Evolutionary conservation across 495 filamentous ascomycete genomes (phyloP).

Genomic region (Tuber microsphaerosporum): DNA sequence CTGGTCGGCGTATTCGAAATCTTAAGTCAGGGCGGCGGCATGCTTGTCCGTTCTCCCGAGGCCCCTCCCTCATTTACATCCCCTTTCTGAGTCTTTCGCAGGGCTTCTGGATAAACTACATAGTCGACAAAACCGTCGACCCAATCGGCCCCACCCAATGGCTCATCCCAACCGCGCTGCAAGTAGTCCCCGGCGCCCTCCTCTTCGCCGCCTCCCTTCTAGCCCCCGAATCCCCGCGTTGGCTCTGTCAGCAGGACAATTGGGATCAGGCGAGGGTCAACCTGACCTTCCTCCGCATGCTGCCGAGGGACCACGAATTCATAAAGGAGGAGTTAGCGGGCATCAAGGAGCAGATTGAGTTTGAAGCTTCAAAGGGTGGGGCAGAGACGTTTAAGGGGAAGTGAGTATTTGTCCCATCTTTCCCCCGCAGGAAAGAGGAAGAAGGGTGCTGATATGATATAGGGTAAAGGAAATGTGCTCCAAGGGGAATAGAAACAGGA

Average conservation of each 20-base stretch:
- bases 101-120: conserved; percentile 51
- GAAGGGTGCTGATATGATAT: not conserved
- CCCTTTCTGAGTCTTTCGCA: conserved; percentile 2
- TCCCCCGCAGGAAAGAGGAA: not conserved
- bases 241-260: conserved; percentile 51
- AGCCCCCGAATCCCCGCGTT: conserved; percentile 55
- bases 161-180: conserved; percentile 54
- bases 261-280: conserved; percentile 49
- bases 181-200: conserved; percentile 51
- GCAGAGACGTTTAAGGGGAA: conserved; percentile 21
- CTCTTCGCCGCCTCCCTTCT: conserved; percentile 49
- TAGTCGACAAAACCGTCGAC: conserved; percentile 46
- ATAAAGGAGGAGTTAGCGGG: conserved; percentile 40
- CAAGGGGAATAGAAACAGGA: conserved; percentile 37
- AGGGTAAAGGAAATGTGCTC: conserved; percentile 30
- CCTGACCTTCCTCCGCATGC: conserved; percentile 44
- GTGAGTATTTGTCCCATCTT: not conserved
- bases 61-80: conserved; percentile 1
- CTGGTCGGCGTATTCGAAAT: conserved; percentile 43
- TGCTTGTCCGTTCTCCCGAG: conserved; percentile 22
- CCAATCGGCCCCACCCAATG: conserved; percentile 47
- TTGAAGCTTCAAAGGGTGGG: conserved; percentile 18
- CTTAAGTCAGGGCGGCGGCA: conserved; percentile 35
- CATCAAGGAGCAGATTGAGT: conserved; percentile 40
- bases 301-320: conserved; percentile 40